phyloP scores from a whole-genome alignment of 192 early-diverging fungal species.

The Umbelopsis isabellina region DNA sequence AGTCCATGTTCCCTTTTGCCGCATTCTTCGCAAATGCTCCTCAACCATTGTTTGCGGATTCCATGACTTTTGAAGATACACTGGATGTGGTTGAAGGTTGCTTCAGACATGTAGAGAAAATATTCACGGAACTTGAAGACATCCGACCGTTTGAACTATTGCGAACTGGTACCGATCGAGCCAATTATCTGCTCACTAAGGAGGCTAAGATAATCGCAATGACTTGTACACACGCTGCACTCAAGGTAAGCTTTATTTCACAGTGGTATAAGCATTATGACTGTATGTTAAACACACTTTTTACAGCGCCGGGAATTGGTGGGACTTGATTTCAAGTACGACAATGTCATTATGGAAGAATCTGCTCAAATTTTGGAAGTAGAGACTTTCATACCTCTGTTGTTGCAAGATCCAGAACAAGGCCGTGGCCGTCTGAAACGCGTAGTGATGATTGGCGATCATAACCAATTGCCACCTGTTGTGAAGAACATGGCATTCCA shows the following conservation, averaged over 20 bases:
- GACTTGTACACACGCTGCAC: slow-evolving; percentile 96
- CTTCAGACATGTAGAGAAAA: slow-evolving; percentile 73
- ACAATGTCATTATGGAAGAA: slow-evolving; percentile 97
- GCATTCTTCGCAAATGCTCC: slow-evolving; percentile 76
- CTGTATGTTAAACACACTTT: slow-evolving; percentile 5
- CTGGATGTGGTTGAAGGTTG: slow-evolving; percentile 75
- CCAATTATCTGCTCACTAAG: slow-evolving; percentile 91
- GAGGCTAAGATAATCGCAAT: slow-evolving; percentile 97
- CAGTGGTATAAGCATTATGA: not conserved
- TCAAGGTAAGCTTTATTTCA: slow-evolving; percentile 55
- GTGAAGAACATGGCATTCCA: slow-evolving; percentile 88
- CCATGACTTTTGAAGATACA: slow-evolving; percentile 51
- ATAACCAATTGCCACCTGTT: slow-evolving; percentile 96
- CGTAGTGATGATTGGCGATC: slow-evolving; percentile 96
- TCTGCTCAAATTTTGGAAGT: slow-evolving; percentile 94
- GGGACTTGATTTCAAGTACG: slow-evolving; percentile 91
- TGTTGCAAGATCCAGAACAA: slow-evolving; percentile 76
- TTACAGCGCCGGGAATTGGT: slow-evolving; percentile 75
- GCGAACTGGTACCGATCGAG: slow-evolving; percentile 72
- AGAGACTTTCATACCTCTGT: slow-evolving; percentile 91
- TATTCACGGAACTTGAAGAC: slow-evolving; percentile 90
- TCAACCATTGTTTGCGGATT: slow-evolving; percentile 67
- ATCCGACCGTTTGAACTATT: slow-evolving; percentile 95
- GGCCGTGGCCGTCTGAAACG: slow-evolving; percentile 76
- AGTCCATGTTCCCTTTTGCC: slow-evolving; percentile 78